A percentile compares a stretch with the other conserved stretches of the same genome.
Conservation (phyloP, 1,139 yeast species). For the Pichia kudriavzevii region DNA sequence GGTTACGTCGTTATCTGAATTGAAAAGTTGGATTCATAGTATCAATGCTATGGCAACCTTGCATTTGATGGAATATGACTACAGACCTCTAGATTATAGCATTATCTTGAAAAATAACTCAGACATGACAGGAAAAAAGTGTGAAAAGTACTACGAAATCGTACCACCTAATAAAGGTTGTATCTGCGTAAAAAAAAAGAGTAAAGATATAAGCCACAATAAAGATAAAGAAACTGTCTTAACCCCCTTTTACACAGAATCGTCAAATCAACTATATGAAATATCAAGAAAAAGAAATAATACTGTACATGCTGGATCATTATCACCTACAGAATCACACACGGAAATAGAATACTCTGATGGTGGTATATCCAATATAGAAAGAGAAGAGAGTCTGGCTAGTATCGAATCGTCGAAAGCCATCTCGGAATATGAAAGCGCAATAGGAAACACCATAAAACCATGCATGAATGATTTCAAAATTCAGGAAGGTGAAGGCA, state of each 20-base stretch:
- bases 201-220: too few relatives aligned
- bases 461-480: too few relatives aligned
- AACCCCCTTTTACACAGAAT: background rate
- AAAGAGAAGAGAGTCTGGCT: too few relatives aligned
- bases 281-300: conserved; percentile 8
- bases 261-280: background rate
- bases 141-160: conserved; percentile 11
- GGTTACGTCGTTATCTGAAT: conserved; percentile 31
- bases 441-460: too few relatives aligned
- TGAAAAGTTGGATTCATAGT: conserved; percentile 47
- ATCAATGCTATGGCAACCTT: conserved; percentile 51
- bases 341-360: too few relatives aligned
- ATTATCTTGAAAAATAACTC: conserved; percentile 4
- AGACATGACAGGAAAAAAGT: background rate
- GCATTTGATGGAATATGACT: conserved; percentile 30
- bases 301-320: conserved; percentile 2
- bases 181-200: too few relatives aligned
- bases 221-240: background rate
- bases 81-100: conserved; percentile 1
- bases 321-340: conserved; percentile 1
- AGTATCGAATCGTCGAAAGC: too few relatives aligned
- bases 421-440: too few relatives aligned
- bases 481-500: too few relatives aligned
- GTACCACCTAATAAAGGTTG: too few relatives aligned
- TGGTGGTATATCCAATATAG: too few relatives aligned